Evolutionary conservation across 2,329 filamentous ascomycete species (phyloP).

Genomic region (Xylaria sp.): DNA sequence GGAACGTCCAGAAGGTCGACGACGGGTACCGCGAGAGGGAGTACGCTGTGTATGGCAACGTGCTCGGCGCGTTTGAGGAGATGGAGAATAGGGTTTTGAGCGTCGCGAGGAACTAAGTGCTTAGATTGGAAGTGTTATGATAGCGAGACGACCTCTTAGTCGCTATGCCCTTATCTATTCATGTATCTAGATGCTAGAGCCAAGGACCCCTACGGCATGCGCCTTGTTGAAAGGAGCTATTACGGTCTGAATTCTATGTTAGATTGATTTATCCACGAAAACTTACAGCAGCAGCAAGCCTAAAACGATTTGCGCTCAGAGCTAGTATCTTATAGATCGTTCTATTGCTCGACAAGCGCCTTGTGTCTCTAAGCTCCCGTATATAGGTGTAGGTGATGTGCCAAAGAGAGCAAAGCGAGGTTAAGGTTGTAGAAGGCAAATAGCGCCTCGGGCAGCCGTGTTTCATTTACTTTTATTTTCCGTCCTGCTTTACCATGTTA

Average conservation of each 20-base stretch:
- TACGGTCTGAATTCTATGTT: neutral
- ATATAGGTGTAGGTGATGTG: neutral
- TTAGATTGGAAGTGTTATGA: neutral
- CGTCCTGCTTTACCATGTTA: too few relatives aligned
- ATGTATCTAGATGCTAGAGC: neutral
- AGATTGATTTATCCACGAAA: neutral
- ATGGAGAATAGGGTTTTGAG: conserved; percentile 49
- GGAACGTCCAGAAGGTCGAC: conserved; percentile 83
- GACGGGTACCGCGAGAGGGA: conserved; percentile 80
- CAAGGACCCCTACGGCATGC: too few relatives aligned
- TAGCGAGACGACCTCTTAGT: neutral
- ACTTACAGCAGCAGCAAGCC: neutral
- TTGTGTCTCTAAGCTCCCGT: neutral
- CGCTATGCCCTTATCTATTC: neutral
- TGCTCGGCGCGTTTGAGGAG: conserved; percentile 68
- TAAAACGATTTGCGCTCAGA: neutral
- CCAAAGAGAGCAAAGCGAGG: neutral
- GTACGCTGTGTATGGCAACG: conserved; percentile 81
- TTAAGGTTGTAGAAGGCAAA: neutral
- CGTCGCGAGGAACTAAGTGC: conserved; percentile 48
- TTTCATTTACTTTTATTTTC: too few relatives aligned
- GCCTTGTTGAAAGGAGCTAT: neutral
- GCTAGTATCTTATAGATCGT: neutral
- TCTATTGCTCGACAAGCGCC: neutral
- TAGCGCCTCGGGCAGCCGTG: too few relatives aligned